phyloP scores from a whole-genome alignment of 495 filamentous ascomycete genomes.

The Daldinia grandis region DNA sequence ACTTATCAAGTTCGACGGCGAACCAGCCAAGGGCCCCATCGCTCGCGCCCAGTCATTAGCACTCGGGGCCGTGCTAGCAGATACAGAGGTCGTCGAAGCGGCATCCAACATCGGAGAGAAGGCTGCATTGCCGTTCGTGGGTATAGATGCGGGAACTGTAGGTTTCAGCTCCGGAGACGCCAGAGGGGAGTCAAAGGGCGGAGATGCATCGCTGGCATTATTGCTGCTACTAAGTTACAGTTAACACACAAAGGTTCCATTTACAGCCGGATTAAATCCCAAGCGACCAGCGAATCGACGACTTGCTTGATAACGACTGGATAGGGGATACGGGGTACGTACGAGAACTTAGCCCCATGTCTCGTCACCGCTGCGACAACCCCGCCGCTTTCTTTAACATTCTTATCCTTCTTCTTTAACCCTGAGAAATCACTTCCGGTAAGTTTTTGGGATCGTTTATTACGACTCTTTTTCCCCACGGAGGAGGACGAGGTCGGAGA shows the following conservation, averaged over 20 bases:
- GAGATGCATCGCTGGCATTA: slow-evolving; percentile 47
- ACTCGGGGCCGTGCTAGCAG: slow-evolving; percentile 57
- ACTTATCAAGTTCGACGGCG: slow-evolving; percentile 64
- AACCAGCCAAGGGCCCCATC: slow-evolving; percentile 58
- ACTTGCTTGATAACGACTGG: background rate
- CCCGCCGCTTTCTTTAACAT: slow-evolving; percentile 61
- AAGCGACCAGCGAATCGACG: background rate
- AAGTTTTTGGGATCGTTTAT: slow-evolving; percentile 45
- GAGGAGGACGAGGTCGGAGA: slow-evolving; percentile 44
- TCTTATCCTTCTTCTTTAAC: slow-evolving; percentile 61
- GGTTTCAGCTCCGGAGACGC: slow-evolving; percentile 55
- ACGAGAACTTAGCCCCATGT: slow-evolving; percentile 61
- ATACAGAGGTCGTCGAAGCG: slow-evolving; percentile 54
- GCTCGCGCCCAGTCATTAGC: slow-evolving; percentile 63
- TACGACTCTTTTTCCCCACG: slow-evolving; percentile 40
- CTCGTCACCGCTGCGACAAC: slow-evolving; percentile 62
- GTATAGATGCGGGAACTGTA: slow-evolving; percentile 45
- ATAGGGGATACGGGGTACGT: slow-evolving; percentile 37
- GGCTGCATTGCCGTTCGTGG: slow-evolving; percentile 49
- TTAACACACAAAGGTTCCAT: slow-evolving; percentile 26
- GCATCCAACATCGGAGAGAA: slow-evolving; percentile 56
- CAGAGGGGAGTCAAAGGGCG: slow-evolving; percentile 52
- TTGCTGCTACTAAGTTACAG: slow-evolving; percentile 43
- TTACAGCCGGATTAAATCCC: background rate
- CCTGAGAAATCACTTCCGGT: slow-evolving; percentile 46